Conservation (phyloP, 345 rosid genomes). For the Psidium friedrichsthalianum region DNA sequence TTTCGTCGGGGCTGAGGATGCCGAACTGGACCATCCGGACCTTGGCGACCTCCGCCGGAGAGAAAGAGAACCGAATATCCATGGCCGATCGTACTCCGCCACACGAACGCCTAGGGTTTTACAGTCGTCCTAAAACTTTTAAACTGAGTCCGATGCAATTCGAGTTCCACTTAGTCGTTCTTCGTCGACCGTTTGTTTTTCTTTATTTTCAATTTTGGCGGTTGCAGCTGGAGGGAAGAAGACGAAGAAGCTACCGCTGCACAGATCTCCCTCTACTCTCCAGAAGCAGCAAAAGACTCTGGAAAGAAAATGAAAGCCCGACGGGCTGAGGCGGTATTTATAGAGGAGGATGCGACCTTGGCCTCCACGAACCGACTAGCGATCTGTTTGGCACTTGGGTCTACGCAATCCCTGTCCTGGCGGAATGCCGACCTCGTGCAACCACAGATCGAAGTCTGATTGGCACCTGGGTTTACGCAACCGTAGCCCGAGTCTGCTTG, state of each 20-base stretch:
- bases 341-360: background rate
- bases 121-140: background rate
- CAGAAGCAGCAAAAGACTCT: background rate
- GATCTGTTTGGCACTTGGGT: background rate
- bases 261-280: background rate
- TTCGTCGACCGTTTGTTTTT: background rate
- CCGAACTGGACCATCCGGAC: conserved; percentile 92
- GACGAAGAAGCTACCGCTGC: background rate
- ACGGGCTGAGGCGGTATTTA: background rate
- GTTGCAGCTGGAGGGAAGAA: background rate
- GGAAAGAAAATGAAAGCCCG: fast-evolving
- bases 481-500: too few relatives aligned
- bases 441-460: too few relatives aligned
- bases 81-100: background rate
- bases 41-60: conserved; percentile 93
- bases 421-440: background rate
- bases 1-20: conserved; percentile 91
- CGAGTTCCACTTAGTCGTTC: background rate
- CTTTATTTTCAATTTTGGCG: background rate
- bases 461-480: too few relatives aligned
- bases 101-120: background rate
- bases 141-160: background rate
- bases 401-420: background rate
- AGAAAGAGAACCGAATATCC: conserved; percentile 68
- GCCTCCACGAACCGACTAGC: background rate